phyloP scores from a whole-genome alignment of 345 rosid genomes.

The Populus nigra region DNA sequence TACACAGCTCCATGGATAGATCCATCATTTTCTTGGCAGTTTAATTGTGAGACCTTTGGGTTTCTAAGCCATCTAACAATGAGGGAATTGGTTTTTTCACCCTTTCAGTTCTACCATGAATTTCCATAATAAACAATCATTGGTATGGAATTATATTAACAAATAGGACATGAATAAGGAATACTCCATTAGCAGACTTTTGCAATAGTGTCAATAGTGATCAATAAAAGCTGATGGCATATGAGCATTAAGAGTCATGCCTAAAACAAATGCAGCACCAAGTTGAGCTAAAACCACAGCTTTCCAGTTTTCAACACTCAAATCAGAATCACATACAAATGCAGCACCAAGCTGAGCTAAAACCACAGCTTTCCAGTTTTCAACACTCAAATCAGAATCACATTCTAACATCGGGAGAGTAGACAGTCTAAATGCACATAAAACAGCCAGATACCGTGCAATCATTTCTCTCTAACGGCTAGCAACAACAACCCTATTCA shows the following conservation, averaged over 20 bases:
- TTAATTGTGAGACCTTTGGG: background rate
- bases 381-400: background rate
- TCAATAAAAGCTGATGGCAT: background rate
- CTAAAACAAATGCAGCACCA: background rate
- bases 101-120: background rate
- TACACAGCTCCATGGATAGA: background rate
- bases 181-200: background rate
- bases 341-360: background rate
- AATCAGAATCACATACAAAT: background rate
- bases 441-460: background rate
- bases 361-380: background rate
- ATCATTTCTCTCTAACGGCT: background rate
- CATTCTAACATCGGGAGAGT: background rate
- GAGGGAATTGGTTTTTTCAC: background rate
- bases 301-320: background rate
- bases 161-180: background rate
- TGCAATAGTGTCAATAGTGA: background rate
- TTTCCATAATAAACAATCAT: background rate
- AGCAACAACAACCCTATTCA: background rate
- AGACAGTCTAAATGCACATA: background rate
- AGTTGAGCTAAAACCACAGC: background rate
- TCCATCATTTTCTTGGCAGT: background rate
- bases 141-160: background rate
- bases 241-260: background rate
- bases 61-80: background rate